phyloP scores from a whole-genome alignment of 257 asterid genomes.

The Solanum okadae region DNA sequence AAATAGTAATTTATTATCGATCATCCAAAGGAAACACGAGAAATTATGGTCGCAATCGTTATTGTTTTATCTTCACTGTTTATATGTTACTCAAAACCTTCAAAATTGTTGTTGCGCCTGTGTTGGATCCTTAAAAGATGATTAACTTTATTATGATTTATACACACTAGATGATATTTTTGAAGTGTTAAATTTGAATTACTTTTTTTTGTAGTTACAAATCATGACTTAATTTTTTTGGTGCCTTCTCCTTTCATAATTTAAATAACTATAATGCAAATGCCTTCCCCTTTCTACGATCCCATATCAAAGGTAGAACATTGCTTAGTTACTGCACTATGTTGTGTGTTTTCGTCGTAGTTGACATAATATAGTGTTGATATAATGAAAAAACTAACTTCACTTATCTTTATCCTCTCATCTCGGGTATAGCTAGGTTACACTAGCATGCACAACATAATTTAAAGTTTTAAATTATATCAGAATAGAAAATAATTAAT shows the following conservation, averaged over 20 bases:
- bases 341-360: not conserved
- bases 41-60: not conserved
- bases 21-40: not conserved
- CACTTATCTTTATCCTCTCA: not conserved
- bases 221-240: not conserved
- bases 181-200: no score
- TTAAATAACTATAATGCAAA: not conserved
- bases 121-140: not conserved
- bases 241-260: not conserved
- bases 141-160: no score
- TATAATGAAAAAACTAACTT: not conserved
- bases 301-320: not conserved
- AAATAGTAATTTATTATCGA: not conserved
- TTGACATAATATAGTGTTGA: not conserved
- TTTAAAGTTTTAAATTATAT: not conserved
- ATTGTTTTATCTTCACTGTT: no score
- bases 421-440: not conserved
- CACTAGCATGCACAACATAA: not conserved
- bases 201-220: not conserved
- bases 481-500: no score
- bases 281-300: not conserved
- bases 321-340: not conserved
- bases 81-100: not conserved
- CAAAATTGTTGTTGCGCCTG: not conserved
- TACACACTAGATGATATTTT: not conserved